Evolutionary conservation across 2,329 filamentous ascomycete species (phyloP).

Genomic region (Trichoderma aggressivum): DNA sequence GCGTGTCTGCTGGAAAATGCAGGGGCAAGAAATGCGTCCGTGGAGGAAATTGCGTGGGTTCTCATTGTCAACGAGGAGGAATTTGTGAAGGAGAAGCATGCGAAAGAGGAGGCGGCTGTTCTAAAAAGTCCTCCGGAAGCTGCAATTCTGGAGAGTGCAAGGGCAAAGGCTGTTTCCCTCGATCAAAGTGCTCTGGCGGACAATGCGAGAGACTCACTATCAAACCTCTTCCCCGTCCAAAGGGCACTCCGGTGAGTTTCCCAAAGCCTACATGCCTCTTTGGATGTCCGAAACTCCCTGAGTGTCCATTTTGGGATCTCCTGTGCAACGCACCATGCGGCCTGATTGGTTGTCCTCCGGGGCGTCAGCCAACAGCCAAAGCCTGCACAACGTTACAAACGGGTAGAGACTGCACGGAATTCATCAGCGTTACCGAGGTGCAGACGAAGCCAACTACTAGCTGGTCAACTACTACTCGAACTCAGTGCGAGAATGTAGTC

Average conservation of each 20-base stretch:
- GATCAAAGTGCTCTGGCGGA: neutral
- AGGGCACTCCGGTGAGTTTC: neutral
- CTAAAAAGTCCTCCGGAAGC: neutral
- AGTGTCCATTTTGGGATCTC: neutral
- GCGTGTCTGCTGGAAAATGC: constrained; percentile 6
- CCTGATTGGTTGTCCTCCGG: neutral
- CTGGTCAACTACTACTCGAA: constrained; percentile 12
- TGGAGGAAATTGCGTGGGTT: constrained; percentile 14
- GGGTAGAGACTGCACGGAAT: constrained; percentile 3
- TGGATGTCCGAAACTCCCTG: neutral
- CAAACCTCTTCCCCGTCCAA: neutral
- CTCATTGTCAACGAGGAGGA: neutral
- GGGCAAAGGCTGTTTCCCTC: neutral
- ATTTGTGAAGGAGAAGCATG: constrained; percentile 9
- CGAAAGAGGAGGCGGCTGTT: constrained; percentile 15
- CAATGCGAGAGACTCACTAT: neutral
- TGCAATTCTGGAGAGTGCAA: neutral
- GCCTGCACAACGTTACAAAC: constrained; percentile 1
- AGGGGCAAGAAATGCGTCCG: neutral
- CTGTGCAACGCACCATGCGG: neutral
- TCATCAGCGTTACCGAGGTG: neutral
- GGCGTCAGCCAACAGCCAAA: neutral
- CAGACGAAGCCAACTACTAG: neutral
- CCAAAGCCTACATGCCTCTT: constrained; percentile 2
- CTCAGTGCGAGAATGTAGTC: neutral